Evolutionary conservation across 2,329 filamentous ascomycete genomes (phyloP), one percentile per base, ranked within the genome.

Genomic region (Ascochyta pisi): DNA sequence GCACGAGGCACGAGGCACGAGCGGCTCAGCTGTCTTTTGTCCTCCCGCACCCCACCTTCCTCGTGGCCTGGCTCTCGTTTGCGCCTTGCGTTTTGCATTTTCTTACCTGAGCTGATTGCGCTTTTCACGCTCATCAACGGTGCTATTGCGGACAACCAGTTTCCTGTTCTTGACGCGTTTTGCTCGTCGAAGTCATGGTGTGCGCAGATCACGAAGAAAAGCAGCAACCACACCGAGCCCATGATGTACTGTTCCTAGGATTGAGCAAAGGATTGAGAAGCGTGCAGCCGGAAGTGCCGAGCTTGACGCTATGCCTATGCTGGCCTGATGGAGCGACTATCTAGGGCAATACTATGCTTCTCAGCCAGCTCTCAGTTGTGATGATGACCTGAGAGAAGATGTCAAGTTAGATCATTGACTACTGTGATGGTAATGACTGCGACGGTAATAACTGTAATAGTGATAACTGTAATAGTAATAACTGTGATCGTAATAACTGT

Each of bases 61-160:
- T 47, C 31, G 31, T 47, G 53, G 19, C 42, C 38, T 35, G 35
- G 2, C 22, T 10, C 38, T 56, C 26, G 44, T 38, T 27, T 29
- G 24, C 38, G 42, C 37, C 37, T 43, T 37, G 37, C 33, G 37
- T 23, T 51, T 43, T 33, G 19, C 19, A 19, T 19, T 19, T 19
- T 19, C 19, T 24, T 37, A 23, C 23, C 15, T 16, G 8, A 16
- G 4, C 31, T n/a, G 53, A 38, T 4, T 6, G 16, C 3, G 29
- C 31, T 29, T 29, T 29, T 34, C n/a, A 33, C 8, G 4, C 15
- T 47, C 33, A 44, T 34, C 47, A 7, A 39, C 53, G 53, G 53
- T 34, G 47, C 48, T 56, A 51, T 40, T 56, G 47, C 47, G 47
- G 53, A 37, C 42, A 48, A 43, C 42, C 5, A n/a, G 12, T 33